Evolutionary conservation across 495 filamentous ascomycete species (phyloP).

Genomic region (Podospora appendiculata): DNA sequence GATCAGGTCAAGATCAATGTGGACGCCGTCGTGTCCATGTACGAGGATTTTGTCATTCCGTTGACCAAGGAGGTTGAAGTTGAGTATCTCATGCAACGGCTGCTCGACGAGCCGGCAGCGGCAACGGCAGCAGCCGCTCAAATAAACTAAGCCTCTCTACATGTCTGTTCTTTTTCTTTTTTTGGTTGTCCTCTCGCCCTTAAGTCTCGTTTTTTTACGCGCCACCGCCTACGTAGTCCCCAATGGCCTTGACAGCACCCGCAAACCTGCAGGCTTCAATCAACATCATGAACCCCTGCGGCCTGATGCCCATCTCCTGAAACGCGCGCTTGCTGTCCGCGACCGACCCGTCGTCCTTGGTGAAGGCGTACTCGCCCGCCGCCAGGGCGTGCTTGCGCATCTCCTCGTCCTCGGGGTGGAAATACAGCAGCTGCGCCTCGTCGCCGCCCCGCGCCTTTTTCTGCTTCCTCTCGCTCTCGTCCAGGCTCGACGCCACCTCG

Average conservation of each 20-base stretch:
- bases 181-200: neutral
- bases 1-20: slow-evolving; percentile 70
- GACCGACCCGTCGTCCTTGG: slow-evolving; percentile 68
- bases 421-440: slow-evolving; percentile 59
- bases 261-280: slow-evolving; percentile 64
- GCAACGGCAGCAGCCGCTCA: neutral
- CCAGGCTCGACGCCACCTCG: slow-evolving; percentile 76
- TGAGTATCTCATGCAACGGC: slow-evolving; percentile 91
- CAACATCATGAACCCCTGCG: slow-evolving; percentile 71
- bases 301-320: slow-evolving; percentile 83
- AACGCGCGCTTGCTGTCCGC: slow-evolving; percentile 92
- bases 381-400: slow-evolving; percentile 64
- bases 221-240: slow-evolving; percentile 54
- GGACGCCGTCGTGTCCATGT: slow-evolving; percentile 90
- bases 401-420: slow-evolving; percentile 96
- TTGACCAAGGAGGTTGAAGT: slow-evolving; percentile 96
- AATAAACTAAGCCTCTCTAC: neutral
- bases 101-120: slow-evolving; percentile 32
- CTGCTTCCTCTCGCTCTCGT: slow-evolving; percentile 61
- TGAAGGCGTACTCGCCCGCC: slow-evolving; percentile 62
- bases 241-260: slow-evolving; percentile 59
- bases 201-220: neutral
- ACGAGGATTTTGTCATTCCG: slow-evolving; percentile 91
- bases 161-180: neutral
- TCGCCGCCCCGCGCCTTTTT: slow-evolving; percentile 55